Percentiles rank a stretch among this genome's conserved stretches.
Evolutionary conservation across 2,329 filamentous ascomycete genomes (phyloP).

Genomic region (Colletotrichum filicis): DNA sequence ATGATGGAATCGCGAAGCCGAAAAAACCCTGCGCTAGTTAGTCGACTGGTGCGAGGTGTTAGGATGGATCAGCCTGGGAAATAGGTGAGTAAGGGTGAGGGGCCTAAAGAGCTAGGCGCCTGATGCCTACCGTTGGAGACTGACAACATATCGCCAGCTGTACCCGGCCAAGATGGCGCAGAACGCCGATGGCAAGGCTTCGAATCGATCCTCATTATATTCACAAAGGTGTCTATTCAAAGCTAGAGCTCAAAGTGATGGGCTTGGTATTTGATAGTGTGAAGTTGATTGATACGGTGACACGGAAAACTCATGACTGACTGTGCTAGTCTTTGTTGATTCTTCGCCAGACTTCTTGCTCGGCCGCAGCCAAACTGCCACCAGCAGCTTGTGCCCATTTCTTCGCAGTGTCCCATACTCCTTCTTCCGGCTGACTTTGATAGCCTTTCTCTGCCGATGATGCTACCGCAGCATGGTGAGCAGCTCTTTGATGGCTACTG

Average conservation of each 20-base stretch:
- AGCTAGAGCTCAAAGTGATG: background rate
- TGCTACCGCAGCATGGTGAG: constrained; percentile 48
- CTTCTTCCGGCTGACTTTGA: constrained; percentile 47
- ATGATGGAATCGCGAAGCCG: constrained; percentile 6
- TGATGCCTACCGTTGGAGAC: constrained; percentile 13
- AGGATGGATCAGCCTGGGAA: constrained; percentile 13
- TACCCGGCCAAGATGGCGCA: background rate
- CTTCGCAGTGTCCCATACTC: constrained; percentile 67
- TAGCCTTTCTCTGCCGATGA: constrained; percentile 42
- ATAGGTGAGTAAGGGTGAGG: background rate
- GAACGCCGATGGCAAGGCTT: background rate
- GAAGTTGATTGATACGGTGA: background rate
- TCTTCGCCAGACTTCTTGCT: constrained; percentile 71
- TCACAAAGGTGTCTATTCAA: background rate
- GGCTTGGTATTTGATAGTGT: background rate
- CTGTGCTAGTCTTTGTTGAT: constrained; percentile 65
- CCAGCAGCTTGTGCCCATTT: constrained; percentile 68
- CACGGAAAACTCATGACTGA: background rate
- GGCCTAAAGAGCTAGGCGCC: background rate
- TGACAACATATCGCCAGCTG: constrained; percentile 9
- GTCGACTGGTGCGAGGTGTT: background rate
- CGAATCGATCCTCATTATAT: background rate
- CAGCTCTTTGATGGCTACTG: constrained; percentile 57
- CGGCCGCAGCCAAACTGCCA: constrained; percentile 66
- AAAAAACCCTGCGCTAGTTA: constrained; percentile 1